Evolutionary conservation across 108 stramenopile genomes (phyloP), one percentile per base, ranked within the genome.

Genomic region (Pseudonitzschia multiseries): DNA sequence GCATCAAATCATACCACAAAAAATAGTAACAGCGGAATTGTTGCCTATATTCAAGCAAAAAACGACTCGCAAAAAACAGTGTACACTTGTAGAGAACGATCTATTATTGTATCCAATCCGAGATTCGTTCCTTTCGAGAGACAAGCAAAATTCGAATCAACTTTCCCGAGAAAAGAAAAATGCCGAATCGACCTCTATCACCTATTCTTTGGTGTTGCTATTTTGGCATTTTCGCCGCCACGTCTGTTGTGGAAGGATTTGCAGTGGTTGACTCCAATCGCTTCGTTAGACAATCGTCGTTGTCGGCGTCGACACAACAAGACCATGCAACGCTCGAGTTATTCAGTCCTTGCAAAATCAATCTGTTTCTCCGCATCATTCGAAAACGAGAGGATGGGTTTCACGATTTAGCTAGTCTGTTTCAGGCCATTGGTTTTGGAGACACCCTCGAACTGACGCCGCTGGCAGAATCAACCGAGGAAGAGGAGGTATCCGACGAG

Each of bases 351-450:
- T 94, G 93, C 76, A 98, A 98, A 79, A 88, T 98, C 73, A 98
- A 98, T 76, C 84, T 98, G 12, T 98, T 98, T 78, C 91, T 97
- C n/a, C 94, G 97, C 29, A 96, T 98, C 59, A 70, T 98, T 71
- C 83, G 94, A 31, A 96, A 94, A 79, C 84, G 96, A 54, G 77
- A 82, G 13, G 96, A 98, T 78, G 94, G 94, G 32, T 98, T 74
- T 73, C 97, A 98, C 74, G 97, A 98, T 79, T 81, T 98, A 43
- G 96, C 96, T 61, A 95, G 93, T 66, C 89, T 98, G 15, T 98
- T 98, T 74, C 96, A 97, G 77, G 93, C 96, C 26, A 82, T 98
- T n/a, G 92, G 92, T 9, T 95, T 97, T 71, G 96, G 96, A 10
- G 97, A 98, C 72, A 90, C 76, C 2, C 86, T 98, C 21, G 74